Base-by-base conservation (phyloP, 2,329 filamentous ascomycete species). In the Penicillium paneum region DNA sequence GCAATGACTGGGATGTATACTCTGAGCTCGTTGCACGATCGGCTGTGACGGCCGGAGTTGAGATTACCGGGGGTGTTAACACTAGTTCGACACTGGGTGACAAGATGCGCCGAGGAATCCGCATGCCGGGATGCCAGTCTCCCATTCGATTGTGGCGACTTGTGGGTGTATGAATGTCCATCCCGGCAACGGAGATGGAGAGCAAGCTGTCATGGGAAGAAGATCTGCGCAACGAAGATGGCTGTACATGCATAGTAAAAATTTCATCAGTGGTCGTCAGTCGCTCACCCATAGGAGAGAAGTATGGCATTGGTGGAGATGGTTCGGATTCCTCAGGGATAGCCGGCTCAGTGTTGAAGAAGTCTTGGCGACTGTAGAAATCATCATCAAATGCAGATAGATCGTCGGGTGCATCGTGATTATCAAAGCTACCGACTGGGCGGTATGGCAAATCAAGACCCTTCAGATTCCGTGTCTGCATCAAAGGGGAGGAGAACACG, bases 141-240 rank as follows among this genome's bases (percentile, higher is more conserved):
- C 86, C 83, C 55, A 94, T 81, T 65, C 95, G 90, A 32, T 88
- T 90, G 0, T 90, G 90, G 4, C 89, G 83, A 1, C 82, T 81
- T 64, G 87, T 86, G 5, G 95, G 79, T 0, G 89, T 91, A 70
- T 96, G 91, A 46, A 96, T 95, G 68, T 97, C 93, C 70, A 96
- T 87, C 2, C 91, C 91, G 0, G 87, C 84, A 1, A 96, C 82
- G 0, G 92, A 97, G 62, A 96, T 82, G 0, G 92, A 97, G 62
- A 97, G 83, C 57, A 97, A 86, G 17, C 90, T 96, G 69, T 97
- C 92, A 64, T 96, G 91, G 1, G 92, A 96, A 2, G 85, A 69
- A 3, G 85, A 81, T 31, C 88, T 86, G 38, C 84, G 88, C 4
- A 92, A 72, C 2, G 73, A 71, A 49, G 74, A 76, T 72, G 62